Evolutionary conservation across 768 basidiomycete species (phyloP).

Genomic region (Suillus occidentalis): DNA sequence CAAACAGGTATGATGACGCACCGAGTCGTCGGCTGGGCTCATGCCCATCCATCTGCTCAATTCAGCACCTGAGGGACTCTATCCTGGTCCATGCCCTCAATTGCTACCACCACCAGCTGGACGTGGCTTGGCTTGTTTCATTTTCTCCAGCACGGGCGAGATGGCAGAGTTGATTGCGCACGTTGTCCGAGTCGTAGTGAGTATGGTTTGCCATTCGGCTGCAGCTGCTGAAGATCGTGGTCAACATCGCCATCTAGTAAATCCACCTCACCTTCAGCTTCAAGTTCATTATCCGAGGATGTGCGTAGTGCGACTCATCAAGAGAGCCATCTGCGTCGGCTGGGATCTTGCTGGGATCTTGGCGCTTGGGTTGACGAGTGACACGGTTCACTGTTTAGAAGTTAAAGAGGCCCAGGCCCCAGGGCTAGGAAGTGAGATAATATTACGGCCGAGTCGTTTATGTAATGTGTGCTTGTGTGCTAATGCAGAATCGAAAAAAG

Average conservation of each 20-base stretch:
- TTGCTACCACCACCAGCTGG: constrained; percentile 39
- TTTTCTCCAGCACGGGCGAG: constrained; percentile 76
- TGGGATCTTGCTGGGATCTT: constrained; percentile 19
- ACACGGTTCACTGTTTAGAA: constrained; percentile 25
- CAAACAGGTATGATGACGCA: constrained; percentile 30
- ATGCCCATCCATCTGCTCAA: constrained; percentile 78
- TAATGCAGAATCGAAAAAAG: too few species aligned
- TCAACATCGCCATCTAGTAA: constrained; percentile 37
- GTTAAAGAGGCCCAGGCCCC: too few species aligned
- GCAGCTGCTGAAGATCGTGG: constrained; percentile 42
- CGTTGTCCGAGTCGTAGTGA: constrained; percentile 54
- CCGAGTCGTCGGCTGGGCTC: constrained; percentile 67
- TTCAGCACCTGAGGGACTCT: constrained; percentile 80
- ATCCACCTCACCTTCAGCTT: constrained; percentile 39
- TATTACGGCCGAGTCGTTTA: too few species aligned
- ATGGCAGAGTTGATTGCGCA: constrained; percentile 76
- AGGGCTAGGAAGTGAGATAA: too few species aligned
- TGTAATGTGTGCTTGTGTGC: too few species aligned
- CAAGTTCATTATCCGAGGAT: constrained; percentile 36
- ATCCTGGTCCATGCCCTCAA: constrained; percentile 55
- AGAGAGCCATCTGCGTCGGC: constrained; percentile 58
- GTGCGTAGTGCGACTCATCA: constrained; percentile 53
- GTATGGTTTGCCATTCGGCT: constrained; percentile 43
- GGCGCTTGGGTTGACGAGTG: constrained; percentile 23
- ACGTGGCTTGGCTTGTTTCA: constrained; percentile 41